Conservation (phyloP, 2,329 filamentous ascomycete genomes). For the Phyllosticta citribraziliensis region DNA sequence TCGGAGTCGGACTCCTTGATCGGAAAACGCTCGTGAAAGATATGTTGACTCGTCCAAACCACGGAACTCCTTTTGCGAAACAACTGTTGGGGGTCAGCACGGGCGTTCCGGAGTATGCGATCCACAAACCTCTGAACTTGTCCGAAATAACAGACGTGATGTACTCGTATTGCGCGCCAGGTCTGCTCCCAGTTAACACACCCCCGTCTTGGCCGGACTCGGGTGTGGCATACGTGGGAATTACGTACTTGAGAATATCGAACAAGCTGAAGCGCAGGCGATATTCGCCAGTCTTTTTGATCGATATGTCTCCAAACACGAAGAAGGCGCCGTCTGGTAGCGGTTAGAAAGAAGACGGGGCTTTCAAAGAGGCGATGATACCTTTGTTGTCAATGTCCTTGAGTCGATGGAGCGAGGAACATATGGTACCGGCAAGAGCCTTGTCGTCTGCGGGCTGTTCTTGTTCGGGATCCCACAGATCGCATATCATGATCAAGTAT, state of each 20-base stretch:
- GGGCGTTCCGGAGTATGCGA: no score
- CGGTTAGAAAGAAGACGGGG: slow-evolving; percentile 12
- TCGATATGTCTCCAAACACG: slow-evolving; percentile 80
- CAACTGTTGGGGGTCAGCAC: slow-evolving; percentile 22
- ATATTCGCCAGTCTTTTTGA: slow-evolving; percentile 63
- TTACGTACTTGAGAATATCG: slow-evolving; percentile 53
- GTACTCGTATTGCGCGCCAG: slow-evolving; percentile 24
- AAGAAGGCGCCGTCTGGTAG: slow-evolving; percentile 69
- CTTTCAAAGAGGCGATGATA: slow-evolving; percentile 16
- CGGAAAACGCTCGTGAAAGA: slow-evolving; percentile 71
- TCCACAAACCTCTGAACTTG: slow-evolving; percentile 55
- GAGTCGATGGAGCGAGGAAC: slow-evolving; percentile 72
- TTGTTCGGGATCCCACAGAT: slow-evolving; percentile 38
- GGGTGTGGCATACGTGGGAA: not conserved
- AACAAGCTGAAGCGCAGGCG: slow-evolving; percentile 69
- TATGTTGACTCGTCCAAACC: slow-evolving; percentile 75
- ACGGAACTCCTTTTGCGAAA: slow-evolving; percentile 58
- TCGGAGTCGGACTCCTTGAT: slow-evolving; percentile 75
- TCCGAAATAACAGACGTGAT: slow-evolving; percentile 50
- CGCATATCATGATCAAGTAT: slow-evolving; percentile 52
- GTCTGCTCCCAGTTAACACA: not conserved
- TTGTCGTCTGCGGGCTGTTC: slow-evolving; percentile 36
- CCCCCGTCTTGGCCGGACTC: not conserved
- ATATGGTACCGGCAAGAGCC: slow-evolving; percentile 59
- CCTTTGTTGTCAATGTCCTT: slow-evolving; percentile 65